Evolutionary conservation across 306 rosid genomes (phyloP).

Genomic region (Glycyrrhiza uralensis): DNA sequence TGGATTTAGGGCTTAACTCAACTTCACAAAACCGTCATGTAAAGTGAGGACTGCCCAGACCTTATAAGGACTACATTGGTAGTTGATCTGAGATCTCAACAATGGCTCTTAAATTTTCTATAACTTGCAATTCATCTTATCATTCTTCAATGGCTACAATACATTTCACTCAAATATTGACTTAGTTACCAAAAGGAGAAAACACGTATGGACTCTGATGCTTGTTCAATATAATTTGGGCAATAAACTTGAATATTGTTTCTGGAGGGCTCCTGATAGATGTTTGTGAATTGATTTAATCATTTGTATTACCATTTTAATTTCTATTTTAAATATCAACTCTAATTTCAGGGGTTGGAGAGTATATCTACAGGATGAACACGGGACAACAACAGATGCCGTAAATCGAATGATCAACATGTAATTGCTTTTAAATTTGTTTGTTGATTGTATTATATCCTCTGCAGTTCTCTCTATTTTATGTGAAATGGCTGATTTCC

Average conservation of each 20-base stretch:
- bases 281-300: neutral
- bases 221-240: neutral
- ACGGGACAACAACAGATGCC: slow-evolving; percentile 78
- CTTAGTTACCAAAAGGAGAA: neutral
- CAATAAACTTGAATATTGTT: neutral
- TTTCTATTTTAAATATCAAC: slow-evolving; percentile 3
- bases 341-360: slow-evolving; percentile 81
- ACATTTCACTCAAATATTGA: neutral
- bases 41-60: too few species aligned
- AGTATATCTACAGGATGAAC: slow-evolving; percentile 87
- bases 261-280: neutral
- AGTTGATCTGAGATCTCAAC: too few species aligned
- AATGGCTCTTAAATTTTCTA: neutral
- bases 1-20: too few species aligned
- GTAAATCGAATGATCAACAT: slow-evolving; percentile 58
- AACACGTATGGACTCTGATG: neutral
- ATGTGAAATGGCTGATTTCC: neutral
- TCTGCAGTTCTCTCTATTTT: neutral
- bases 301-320: neutral
- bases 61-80: too few species aligned
- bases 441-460: neutral
- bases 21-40: too few species aligned
- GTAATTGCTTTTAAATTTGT: slow-evolving; percentile 42
- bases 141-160: neutral
- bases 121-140: neutral